phyloP scores from a whole-genome alignment of 2,329 filamentous ascomycete species.

The Fusarium sp. region DNA sequence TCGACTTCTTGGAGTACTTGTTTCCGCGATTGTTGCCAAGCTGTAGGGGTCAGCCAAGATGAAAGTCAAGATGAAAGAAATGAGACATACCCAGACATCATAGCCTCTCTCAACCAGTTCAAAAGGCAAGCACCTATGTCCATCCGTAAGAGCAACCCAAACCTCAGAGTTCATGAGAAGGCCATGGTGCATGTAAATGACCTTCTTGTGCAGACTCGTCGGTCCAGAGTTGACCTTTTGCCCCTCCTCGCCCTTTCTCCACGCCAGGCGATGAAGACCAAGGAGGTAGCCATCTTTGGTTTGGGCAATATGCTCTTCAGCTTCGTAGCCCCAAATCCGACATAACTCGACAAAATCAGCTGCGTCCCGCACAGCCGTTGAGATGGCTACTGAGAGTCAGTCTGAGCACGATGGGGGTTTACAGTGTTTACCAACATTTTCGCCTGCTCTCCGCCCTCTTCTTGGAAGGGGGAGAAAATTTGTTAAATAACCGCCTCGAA shows the following conservation, averaged over 20 bases:
- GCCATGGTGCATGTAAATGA: conserved; percentile 95
- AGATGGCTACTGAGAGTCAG: conserved; percentile 74
- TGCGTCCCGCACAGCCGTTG: conserved; percentile 83
- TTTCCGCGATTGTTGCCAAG: conserved; percentile 98
- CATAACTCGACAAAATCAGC: conserved; percentile 96
- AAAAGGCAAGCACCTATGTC: conserved; percentile 88
- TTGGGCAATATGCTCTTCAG: conserved; percentile 96
- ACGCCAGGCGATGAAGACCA: conserved; percentile 88
- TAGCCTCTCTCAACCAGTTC: conserved; percentile 90
- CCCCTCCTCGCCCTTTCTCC: conserved; percentile 84
- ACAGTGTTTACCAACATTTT: conserved; percentile 61
- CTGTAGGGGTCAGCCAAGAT: conserved; percentile 57
- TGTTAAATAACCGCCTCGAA: conserved; percentile 86
- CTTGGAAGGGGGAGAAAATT: conserved; percentile 76
- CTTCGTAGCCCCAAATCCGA: conserved; percentile 88
- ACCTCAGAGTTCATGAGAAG: conserved; percentile 99
- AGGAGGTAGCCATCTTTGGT: conserved; percentile 94
- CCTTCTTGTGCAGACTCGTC: conserved; percentile 79
- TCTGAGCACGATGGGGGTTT: conserved; percentile 48
- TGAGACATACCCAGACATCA: conserved; percentile 84
- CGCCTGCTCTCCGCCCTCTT: conserved; percentile 76
- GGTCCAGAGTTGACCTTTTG: conserved; percentile 79
- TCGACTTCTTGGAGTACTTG: conserved; percentile 98
- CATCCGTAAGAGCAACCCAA: conserved; percentile 93
- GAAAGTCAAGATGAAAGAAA: not conserved